Evolutionary conservation across 2,329 filamentous ascomycete species (phyloP), one percentile per base, ranked within the genome.

Genomic region (Pseudopyricularia javanii): DNA sequence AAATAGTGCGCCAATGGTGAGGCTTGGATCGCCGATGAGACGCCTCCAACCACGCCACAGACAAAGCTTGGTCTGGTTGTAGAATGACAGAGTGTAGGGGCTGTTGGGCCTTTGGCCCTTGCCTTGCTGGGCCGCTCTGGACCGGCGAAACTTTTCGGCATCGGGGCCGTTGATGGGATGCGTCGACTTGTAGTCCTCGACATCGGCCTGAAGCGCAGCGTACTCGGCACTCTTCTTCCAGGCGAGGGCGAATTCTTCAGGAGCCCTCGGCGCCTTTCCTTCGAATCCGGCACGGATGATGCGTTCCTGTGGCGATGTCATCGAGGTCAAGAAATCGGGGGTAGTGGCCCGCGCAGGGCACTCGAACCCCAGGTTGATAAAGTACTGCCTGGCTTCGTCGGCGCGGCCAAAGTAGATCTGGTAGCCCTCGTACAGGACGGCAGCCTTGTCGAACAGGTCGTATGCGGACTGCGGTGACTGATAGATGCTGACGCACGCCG

Each of bases 1-100:
- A 53, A 89, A 70, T 20, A 84, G 74, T 54, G 82, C 75, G 34
- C 80, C 81, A 22, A 91, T 59, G 0, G 86, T 88, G 59, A 93
- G 71, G 62, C 79, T 85, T 20, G 86, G 84, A 63, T 96, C 91
- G 51, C 86, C 87, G 53, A 73, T 75, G 7, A 95, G 74, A 51
- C 91, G 82, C 62, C 82, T 79, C 71, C 85, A 93, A 11, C 88
- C 89, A 63, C 91, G 85, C 73, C 82, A 83, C 49, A 95, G 71
- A 64, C 90, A 95, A 12, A 96, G 80, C 55, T 76, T 66, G 57
- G 95, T 68, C 66, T 96, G 91, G 66, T 91, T 83, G 4, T 55
- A 50, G 58, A 85, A 87, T 0, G 88, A 91, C 35, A 95, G 72
- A 1, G 88, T 95, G 66, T 85, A 95, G 0, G 91, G 89, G 1